These are phyloP conservation scores for Aspergillus diversus DNA, from an alignment of 495 filamentous ascomycete species.

Conservation along the genomic window DNA sequence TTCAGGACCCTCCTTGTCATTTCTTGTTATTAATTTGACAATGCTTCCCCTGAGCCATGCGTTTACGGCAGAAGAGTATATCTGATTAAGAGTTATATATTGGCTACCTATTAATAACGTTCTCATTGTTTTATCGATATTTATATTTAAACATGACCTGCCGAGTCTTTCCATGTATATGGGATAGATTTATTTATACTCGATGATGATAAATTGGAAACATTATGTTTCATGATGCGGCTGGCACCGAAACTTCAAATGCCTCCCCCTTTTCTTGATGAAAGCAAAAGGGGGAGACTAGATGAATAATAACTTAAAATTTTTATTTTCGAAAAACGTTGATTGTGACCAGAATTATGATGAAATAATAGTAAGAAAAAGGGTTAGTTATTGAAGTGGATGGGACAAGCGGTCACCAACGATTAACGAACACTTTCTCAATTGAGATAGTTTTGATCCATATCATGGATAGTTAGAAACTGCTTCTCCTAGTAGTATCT, in stretches of 20 bases:
- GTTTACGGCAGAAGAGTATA: neutral
- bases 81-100: neutral
- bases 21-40: conserved; percentile 4
- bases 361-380: neutral
- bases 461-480: neutral
- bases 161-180: neutral
- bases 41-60: neutral
- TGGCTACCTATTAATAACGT: neutral
- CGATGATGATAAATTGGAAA: neutral
- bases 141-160: neutral
- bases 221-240: neutral
- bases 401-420: neutral
- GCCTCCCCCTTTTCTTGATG: too few relatives aligned
- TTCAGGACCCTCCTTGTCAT: neutral
- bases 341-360: neutral
- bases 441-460: neutral
- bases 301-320: too few relatives aligned
- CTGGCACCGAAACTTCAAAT: neutral
- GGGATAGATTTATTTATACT: neutral
- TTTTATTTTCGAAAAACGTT: neutral
- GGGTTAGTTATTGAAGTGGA: neutral
- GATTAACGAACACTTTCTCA: conserved; percentile 6
- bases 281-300: too few relatives aligned
- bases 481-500: too few relatives aligned
- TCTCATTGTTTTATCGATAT: neutral